Base-by-base conservation (phyloP, 2,329 filamentous ascomycete genomes). In the Talaromyces sp. region DNA sequence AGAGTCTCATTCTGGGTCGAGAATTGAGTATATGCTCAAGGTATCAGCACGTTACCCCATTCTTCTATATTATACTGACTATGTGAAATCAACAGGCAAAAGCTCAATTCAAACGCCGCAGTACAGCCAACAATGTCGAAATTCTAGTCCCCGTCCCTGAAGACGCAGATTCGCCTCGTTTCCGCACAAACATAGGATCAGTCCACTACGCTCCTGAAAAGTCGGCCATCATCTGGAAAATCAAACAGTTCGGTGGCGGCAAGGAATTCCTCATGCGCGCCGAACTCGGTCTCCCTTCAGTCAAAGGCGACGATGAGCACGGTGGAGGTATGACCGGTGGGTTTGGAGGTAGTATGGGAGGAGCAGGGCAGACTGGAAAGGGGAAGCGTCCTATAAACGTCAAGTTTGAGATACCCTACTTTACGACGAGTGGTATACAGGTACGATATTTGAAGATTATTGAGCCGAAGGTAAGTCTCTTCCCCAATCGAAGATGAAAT, bases 361-460 rank as follows among this genome's bases (percentile, higher is more conserved):
- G 94, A 69, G 87, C 95, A 31, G 88, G 86, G n/a, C 85, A 88
- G 4, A 81, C 80, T 22, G 89, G 88, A 66, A 98, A 98, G 82
- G 91, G 91, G 22, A 99, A 98, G 85, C 84, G 95, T 71, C 95
- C 95, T 0, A 99, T 99, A 74, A 94, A 93, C 78, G 95, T 99
- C 82, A 99, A 99, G 83, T 99, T 99, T 77, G 95, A 99, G 83
- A 99, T 99, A 75, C 95, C 95, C n/a, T 99, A 99, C 81, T 99
- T 99, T 78, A 99, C 95, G n/a, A 99, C 96, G 2, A 96, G 91
- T 81, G 95, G 95, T 69, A 99, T 99, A 72, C 96, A 99, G 80
- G 95, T 99, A 73, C 88, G 95, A 74, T 99, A 99, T 79, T 81
- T 99, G 78, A 99, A 99, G 86, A 99, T 99, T 75, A 98, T 96